Evolutionary conservation across 2,329 filamentous ascomycete genomes (phyloP), one percentile per base, ranked within the genome.

Genomic region (Boeremia exigua): DNA sequence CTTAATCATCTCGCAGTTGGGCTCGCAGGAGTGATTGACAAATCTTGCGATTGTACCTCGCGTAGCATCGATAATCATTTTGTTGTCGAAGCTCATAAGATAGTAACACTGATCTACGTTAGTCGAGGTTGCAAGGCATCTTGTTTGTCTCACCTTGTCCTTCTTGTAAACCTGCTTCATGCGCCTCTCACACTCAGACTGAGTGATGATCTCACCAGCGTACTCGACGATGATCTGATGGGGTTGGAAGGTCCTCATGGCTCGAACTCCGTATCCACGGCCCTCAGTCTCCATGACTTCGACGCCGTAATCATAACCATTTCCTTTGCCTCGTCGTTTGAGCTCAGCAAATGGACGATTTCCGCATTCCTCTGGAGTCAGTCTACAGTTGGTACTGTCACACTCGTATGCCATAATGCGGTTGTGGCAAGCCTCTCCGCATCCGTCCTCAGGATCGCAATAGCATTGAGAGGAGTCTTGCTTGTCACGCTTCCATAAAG

Each of bases 141-240:
- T 27, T 9, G 15, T 5, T 33, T 19, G 27, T 25, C 86, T 75
- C 75, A 96, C 92, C 78, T 95, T 89, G 67, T 96, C 96, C 72
- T 96, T 86, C 75, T 95, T 96, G 80, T 99, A 99, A 56, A 90
- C 85, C 60, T 94, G 89, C 56, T 90, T 92, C 93, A 98, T 97
- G 51, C 95, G 88, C 42, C 90, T 86, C 73, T 98, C 92, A 70
- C 93, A 96, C 74, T 99, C 95, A 28, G 88, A 88, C 71, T 96
- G 92, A 0, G 92, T 97, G 70, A 99, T 96, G 65, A 99, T 97
- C 77, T 99, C 95, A 36, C 95, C 95, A 0, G 93, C 94, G 72
- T 99, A 99, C 72, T 99, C 95, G 79, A 98, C 94, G 71, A 99
- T 98, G 73, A 99, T 96, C 78, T 98, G 92, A 68, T 94, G 88